phyloP scores from a whole-genome alignment of 306 rosid species.

The Albizia julibrissin region DNA sequence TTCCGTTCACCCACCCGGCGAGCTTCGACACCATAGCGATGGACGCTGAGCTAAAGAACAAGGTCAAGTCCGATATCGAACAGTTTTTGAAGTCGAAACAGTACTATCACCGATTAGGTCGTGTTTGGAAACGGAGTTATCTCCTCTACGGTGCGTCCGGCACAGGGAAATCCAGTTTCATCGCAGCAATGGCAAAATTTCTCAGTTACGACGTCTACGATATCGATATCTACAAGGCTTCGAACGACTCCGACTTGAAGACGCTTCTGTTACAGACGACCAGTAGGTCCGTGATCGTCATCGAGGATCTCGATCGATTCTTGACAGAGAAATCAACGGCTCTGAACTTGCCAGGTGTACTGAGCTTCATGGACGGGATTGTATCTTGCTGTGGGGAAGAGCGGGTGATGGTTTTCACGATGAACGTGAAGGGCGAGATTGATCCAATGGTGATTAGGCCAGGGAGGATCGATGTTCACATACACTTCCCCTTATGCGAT shows the following conservation, averaged over 20 bases:
- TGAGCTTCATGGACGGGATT: conserved; percentile 92
- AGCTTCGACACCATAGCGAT: conserved; percentile 74
- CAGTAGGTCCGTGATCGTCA: conserved; percentile 66
- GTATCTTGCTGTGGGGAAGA: conserved; percentile 78
- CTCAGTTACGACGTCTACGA: conserved; percentile 79
- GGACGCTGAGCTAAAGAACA: conserved; percentile 73
- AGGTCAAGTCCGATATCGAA: conserved; percentile 77
- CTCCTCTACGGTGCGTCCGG: conserved; percentile 82
- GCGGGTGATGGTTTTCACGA: conserved; percentile 83
- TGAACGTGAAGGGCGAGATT: conserved; percentile 55
- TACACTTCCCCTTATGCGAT: conserved; percentile 81
- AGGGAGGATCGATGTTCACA: conserved; percentile 80
- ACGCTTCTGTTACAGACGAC: conserved; percentile 61
- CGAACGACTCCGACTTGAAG: conserved; percentile 64
- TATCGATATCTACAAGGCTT: conserved; percentile 61
- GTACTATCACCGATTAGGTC: conserved; percentile 79
- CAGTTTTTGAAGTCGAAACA: conserved; percentile 79
- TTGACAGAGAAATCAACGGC: conserved; percentile 42
- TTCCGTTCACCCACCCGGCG: conserved; percentile 78
- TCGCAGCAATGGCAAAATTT: conserved; percentile 89
- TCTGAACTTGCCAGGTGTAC: conserved; percentile 54
- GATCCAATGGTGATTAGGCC: conserved; percentile 76
- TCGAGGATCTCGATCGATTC: conserved; percentile 80
- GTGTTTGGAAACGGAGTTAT: conserved; percentile 94
- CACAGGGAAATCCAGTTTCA: conserved; percentile 81